Conservation (phyloP, 352 stramenopile genomes). For the Phytophthora nicotianae region DNA sequence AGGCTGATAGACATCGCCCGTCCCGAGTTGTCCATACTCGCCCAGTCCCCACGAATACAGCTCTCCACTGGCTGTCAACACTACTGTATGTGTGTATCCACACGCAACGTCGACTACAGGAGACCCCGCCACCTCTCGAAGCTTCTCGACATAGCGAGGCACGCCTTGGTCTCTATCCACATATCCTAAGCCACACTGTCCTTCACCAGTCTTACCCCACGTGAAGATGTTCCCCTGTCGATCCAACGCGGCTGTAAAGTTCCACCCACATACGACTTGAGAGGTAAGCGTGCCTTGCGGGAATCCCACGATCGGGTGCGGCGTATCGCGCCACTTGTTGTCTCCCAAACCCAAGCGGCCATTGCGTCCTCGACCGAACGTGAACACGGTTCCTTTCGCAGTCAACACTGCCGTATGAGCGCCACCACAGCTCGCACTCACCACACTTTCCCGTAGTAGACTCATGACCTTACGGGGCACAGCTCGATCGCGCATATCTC, state of each 20-base stretch:
- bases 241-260: slow-evolving; percentile 73
- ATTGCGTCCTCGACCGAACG: slow-evolving; percentile 77
- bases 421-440: slow-evolving; percentile 76
- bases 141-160: slow-evolving; percentile 56
- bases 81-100: slow-evolving; percentile 89
- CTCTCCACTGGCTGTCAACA: slow-evolving; percentile 74
- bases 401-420: slow-evolving; percentile 81
- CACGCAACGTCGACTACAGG: slow-evolving; percentile 73
- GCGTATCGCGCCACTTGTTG: slow-evolving; percentile 78
- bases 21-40: slow-evolving; percentile 91
- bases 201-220: slow-evolving; percentile 89
- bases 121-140: slow-evolving; percentile 33
- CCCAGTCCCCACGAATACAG: slow-evolving; percentile 91
- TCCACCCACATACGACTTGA: slow-evolving; percentile 79
- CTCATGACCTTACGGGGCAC: slow-evolving; percentile 85
- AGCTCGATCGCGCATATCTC: slow-evolving; percentile 78
- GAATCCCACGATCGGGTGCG: slow-evolving; percentile 60
- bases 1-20: slow-evolving; percentile 85
- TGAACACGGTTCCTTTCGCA: slow-evolving; percentile 62
- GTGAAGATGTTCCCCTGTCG: slow-evolving; percentile 65
- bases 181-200: slow-evolving; percentile 85
- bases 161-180: slow-evolving; percentile 81
- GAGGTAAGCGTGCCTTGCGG: slow-evolving; percentile 42
- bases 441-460: slow-evolving; percentile 64
- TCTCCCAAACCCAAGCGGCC: slow-evolving; percentile 74